Evolutionary conservation across 2,329 filamentous ascomycete species (phyloP), one percentile per base, ranked within the genome.

Genomic region (Cytospora piceicola): DNA sequence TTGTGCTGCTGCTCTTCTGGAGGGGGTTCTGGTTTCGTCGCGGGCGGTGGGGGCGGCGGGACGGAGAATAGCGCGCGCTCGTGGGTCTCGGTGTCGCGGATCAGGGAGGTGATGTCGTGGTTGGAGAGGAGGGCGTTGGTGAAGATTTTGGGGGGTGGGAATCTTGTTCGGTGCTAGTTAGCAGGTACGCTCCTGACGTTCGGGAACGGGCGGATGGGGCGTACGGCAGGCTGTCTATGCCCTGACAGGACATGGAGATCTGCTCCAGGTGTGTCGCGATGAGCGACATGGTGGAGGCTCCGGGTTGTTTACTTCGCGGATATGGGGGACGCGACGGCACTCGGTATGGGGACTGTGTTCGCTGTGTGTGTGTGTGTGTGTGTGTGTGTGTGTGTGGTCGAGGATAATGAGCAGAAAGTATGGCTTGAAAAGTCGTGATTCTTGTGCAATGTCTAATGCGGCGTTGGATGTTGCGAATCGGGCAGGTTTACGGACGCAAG

Each of bases 11-110:
- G 32, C 32, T 77, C 74, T 73, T 80, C 76, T 79, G 83, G 70
- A 77, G 82, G 84, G 68, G 76, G 81, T 64, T 72, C 82, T 29
- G 62, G 61, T 76, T 74, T 81, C 69, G 73, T 77, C 59, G 73
- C 80, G 51, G 74, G 84, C 4, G 83, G 82, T 6, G 80, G 83
- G 0, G 91, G 87, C 0, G 91, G 88, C 0, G 94, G 93, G 0
- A 97, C 89, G 46, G 94, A 96, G 81, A 98, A 99, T 22, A 99
- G 87, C 8, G 94, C 94, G 73, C 94, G 90, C 77, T 99, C 95
- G 79, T 98, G 94, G 27, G 90, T 81, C 78, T 99, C 95, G 4
- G 94, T 97, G 76, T 99, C 95, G 67, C 95, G 91, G 73, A 99
- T 97, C 57, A 99, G 82, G 15, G 92, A 87, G 4, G 95, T 98